phyloP scores from a whole-genome alignment of 345 rosid species.

The Arabidopsis thaliana region TAIR10.1 NC_003076.8:1201501-1202000 shows the following conservation, averaged over 20 bases:
- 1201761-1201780: background rate
- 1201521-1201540: conserved; percentile 44
- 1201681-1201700: conserved; percentile 17
- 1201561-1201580: conserved; percentile 7
- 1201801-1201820: conserved; percentile 40
- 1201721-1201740: conserved; percentile 25
- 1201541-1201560: conserved; percentile 40
- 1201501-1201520: conserved; percentile 17
- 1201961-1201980: conserved; percentile 41
- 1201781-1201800: conserved; percentile 16
- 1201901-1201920: background rate
- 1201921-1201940: conserved; percentile 18
- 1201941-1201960: conserved; percentile 37
- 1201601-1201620: conserved; percentile 30
- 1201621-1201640: conserved; percentile 7
- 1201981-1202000: conserved; percentile 2
- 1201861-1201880: background rate
- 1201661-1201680: conserved; percentile 28
- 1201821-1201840: conserved; percentile 34
- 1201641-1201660: conserved; percentile 15
- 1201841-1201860: conserved; percentile 30
- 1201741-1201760: conserved; percentile 17
- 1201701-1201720: conserved; percentile 10
- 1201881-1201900: conserved; percentile 12
- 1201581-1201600: conserved; percentile 31